Conservation (phyloP, 2,329 filamentous ascomycete species). For the Microcyclospora tardicrescens region DNA sequence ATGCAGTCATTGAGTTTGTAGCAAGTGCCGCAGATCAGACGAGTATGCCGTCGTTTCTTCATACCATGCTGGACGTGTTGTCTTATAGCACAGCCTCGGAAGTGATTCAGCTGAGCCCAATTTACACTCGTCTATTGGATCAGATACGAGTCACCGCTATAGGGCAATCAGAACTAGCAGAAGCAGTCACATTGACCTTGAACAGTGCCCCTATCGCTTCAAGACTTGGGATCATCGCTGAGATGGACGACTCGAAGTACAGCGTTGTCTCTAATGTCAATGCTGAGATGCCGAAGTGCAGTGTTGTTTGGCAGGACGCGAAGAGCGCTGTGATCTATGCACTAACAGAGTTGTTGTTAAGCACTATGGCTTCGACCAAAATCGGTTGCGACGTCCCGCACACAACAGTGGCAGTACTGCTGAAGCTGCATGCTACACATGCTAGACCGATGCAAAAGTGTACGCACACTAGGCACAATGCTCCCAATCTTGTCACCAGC, state of each 20-base stretch:
- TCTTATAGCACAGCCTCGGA: too few relatives aligned
- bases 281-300: neutral
- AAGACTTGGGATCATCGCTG: too few relatives aligned
- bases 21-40: too few relatives aligned
- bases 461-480: neutral
- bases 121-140: too few relatives aligned
- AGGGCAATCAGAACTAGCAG: neutral
- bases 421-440: slow-evolving; percentile 5
- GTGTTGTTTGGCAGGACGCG: neutral
- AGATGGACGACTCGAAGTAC: too few relatives aligned
- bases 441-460: neutral
- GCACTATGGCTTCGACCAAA: neutral
- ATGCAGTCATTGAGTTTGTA: too few relatives aligned
- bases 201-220: neutral
- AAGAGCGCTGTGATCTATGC: slow-evolving; percentile 1
- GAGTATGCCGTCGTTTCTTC: too few relatives aligned
- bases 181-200: neutral
- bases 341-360: slow-evolving; percentile 5
- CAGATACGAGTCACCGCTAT: too few relatives aligned
- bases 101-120: too few relatives aligned
- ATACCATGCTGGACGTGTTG: too few relatives aligned
- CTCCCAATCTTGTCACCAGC: too few relatives aligned
- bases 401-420: slow-evolving; percentile 1
- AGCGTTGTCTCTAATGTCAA: too few relatives aligned
- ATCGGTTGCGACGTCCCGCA: neutral